Evolutionary conservation across 1,284 basidiomycete species (phyloP).

Genomic region (Ganoderma lucidum): DNA sequence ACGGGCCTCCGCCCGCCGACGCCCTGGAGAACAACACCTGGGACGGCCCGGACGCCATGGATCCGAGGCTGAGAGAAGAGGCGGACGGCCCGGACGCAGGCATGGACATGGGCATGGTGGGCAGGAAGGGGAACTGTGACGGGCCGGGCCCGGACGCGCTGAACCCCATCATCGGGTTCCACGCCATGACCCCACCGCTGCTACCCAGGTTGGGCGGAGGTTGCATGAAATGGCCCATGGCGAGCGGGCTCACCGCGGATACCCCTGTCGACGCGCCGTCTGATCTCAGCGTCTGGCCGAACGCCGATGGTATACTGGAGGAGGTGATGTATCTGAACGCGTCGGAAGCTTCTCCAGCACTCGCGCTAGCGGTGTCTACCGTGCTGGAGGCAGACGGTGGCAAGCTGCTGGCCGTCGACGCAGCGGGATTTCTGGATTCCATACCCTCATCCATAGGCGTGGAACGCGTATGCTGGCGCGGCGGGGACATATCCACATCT

Average conservation of each 20-base stretch:
- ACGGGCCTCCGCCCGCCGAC: neutral
- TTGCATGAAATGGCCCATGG: neutral
- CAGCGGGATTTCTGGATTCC: constrained; percentile 28
- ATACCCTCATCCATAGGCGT: constrained; percentile 17
- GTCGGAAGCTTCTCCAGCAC: constrained; percentile 15
- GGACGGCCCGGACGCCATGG: neutral
- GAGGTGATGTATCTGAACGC: constrained; percentile 37
- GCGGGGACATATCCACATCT: neutral
- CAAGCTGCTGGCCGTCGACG: constrained; percentile 22
- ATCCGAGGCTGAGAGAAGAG: neutral
- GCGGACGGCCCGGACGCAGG: neutral
- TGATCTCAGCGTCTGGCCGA: neutral
- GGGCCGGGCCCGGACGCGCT: constrained; percentile 8
- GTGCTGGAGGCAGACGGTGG: neutral
- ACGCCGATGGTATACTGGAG: neutral
- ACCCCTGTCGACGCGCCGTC: constrained; percentile 5
- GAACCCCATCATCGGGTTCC: constrained; percentile 19
- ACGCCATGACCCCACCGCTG: constrained; percentile 17
- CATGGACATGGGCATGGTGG: neutral
- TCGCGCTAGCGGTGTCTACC: neutral
- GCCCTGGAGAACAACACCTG: neutral
- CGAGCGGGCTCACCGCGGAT: constrained; percentile 9
- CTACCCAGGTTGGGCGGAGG: neutral
- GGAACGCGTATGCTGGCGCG: neutral
- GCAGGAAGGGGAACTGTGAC: constrained; percentile 6